phyloP scores from a whole-genome alignment of 2,329 filamentous ascomycete species.

The Fusarium phyllophilum region DNA sequence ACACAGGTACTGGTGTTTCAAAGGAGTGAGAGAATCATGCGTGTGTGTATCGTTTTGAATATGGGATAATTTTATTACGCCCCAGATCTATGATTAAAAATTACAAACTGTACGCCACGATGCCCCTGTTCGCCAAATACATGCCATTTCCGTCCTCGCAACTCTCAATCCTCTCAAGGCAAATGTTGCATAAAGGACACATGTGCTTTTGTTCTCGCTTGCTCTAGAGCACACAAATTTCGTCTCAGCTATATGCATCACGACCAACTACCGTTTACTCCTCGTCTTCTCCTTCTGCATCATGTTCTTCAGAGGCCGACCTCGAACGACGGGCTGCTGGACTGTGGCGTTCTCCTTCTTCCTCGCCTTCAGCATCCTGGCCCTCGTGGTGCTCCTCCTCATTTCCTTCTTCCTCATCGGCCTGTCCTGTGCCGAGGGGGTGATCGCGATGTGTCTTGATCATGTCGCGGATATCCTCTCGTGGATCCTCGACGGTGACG shows the following conservation, averaged over 20 bases:
- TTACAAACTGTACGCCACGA: slow-evolving; percentile 31
- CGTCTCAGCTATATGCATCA: slow-evolving; percentile 59
- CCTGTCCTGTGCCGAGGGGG: slow-evolving; percentile 60
- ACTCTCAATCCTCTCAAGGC: neutral
- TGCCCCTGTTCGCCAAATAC: slow-evolving; percentile 23
- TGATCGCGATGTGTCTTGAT: slow-evolving; percentile 64
- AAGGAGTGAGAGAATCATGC: neutral
- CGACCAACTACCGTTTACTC: slow-evolving; percentile 36
- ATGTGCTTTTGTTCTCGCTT: neutral
- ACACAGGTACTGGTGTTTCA: neutral
- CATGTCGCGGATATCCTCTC: slow-evolving; percentile 61
- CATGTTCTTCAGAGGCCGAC: slow-evolving; percentile 49
- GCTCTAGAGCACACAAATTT: slow-evolving; percentile 35
- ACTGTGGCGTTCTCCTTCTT: slow-evolving; percentile 32
- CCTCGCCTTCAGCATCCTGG: slow-evolving; percentile 43
- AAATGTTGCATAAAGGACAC: slow-evolving; percentile 15
- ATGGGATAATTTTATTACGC: slow-evolving; percentile 17
- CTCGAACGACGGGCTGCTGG: slow-evolving; percentile 39
- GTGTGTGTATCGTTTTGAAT: neutral
- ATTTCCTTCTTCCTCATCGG: slow-evolving; percentile 49
- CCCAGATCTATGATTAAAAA: slow-evolving; percentile 38
- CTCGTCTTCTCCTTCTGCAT: slow-evolving; percentile 61
- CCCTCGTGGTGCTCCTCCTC: slow-evolving; percentile 47
- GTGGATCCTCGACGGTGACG: slow-evolving; percentile 64
- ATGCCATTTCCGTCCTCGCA: slow-evolving; percentile 16